Evolutionary conservation across 139 green algal genomes (phyloP).

Genomic region (Chloropicon primus): DNA sequence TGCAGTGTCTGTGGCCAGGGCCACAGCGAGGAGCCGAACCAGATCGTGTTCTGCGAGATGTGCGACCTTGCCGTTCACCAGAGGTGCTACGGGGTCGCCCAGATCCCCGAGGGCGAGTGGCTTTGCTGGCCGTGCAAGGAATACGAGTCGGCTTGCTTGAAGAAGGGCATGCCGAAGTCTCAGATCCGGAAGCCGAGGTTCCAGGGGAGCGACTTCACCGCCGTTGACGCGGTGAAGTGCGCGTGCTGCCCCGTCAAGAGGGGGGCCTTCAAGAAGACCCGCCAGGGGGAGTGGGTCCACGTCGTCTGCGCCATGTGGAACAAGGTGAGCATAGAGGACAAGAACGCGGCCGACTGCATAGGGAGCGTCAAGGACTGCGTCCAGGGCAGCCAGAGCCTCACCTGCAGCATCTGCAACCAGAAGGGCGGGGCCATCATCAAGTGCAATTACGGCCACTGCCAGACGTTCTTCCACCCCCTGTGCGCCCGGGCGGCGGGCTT

Average conservation of each 20-base stretch:
- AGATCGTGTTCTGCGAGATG: constrained; percentile 84
- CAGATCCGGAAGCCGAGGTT: constrained; percentile 56
- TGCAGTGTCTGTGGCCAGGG: constrained; percentile 77
- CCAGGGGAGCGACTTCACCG: constrained; percentile 17
- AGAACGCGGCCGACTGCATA: constrained; percentile 22
- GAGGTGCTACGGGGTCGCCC: constrained; percentile 56
- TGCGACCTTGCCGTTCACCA: constrained; percentile 87
- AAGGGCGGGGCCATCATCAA: constrained; percentile 31
- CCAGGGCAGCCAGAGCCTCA: constrained; percentile 24
- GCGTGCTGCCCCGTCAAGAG: constrained; percentile 62
- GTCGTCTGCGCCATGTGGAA: constrained; percentile 14
- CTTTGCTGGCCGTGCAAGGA: constrained; percentile 73
- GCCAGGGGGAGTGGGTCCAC: constrained; percentile 50
- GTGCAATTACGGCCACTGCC: constrained; percentile 37
- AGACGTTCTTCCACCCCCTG: constrained; percentile 56
- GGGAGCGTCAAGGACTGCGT: constrained; percentile 17
- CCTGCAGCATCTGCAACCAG: constrained; percentile 27
- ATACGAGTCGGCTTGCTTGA: constrained; percentile 42
- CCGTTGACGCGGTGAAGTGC: constrained; percentile 27
- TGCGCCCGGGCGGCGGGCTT: constrained; percentile 54
- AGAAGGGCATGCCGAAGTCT: constrained; percentile 21
- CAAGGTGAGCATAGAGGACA: constrained; percentile 51
- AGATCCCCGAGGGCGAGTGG: constrained; percentile 62
- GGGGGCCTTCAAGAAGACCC: constrained; percentile 61
- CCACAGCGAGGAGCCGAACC: constrained; percentile 47